Percentiles rank a stretch among this genome's conserved stretches.
Conservation (phyloP, 2,329 filamentous ascomycete genomes). For the Aureobasidium sp. region DNA sequence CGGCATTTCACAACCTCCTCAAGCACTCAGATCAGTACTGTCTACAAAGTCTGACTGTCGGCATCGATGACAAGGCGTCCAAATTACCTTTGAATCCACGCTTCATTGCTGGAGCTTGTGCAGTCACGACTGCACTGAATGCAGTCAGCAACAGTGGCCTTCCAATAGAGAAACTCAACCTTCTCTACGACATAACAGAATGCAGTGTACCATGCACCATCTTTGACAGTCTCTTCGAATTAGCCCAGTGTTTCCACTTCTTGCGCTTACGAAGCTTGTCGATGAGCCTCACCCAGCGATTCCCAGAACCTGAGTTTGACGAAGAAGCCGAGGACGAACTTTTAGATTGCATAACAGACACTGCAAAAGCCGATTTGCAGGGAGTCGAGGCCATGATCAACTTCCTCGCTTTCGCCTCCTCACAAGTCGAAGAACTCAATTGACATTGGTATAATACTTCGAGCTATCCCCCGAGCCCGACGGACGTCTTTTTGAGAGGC, state of each 20-base stretch:
- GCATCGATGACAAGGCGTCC: not conserved
- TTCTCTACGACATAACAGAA: not conserved
- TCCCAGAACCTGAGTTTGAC: not conserved
- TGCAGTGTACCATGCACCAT: not conserved
- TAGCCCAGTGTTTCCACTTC: not conserved
- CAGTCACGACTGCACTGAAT: not conserved
- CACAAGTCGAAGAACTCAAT: not conserved
- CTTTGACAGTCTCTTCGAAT: not conserved
- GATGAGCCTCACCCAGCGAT: not conserved
- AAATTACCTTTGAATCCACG: not conserved
- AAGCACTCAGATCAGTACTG: not conserved
- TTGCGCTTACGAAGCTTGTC: not conserved
- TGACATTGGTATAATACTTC: not conserved
- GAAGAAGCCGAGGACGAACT: not conserved
- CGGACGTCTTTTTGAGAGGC: not conserved
- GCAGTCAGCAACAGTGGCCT: not conserved
- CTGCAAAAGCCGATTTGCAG: not conserved
- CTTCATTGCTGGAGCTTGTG: not conserved
- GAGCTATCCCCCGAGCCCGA: not conserved
- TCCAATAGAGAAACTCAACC: not conserved
- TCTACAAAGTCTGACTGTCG: not conserved
- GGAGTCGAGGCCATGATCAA: not conserved
- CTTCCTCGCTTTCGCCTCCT: not conserved
- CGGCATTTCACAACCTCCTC: not conserved
- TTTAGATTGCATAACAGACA: not conserved